phyloP scores from a whole-genome alignment of 1,284 basidiomycete genomes.

The Hemileia vastatrix region DNA sequence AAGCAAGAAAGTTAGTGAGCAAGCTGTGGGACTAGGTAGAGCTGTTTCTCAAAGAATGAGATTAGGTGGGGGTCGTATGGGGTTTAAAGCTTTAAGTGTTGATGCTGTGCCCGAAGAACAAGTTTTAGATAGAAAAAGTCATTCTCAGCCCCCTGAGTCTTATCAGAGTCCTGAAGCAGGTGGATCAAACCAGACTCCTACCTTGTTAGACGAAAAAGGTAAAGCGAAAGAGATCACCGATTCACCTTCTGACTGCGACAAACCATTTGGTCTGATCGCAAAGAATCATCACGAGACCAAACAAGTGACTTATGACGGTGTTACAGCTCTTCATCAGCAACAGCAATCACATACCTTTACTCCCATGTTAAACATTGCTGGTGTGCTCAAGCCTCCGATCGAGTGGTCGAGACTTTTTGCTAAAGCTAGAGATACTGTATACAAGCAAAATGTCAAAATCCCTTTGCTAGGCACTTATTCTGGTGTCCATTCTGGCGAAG shows the following conservation, averaged over 20 bases:
- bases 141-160: too few species aligned
- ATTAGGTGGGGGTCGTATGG: conserved; percentile 9
- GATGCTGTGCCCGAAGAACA: too few species aligned
- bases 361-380: conserved; percentile 11
- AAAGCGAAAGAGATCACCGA: too few species aligned
- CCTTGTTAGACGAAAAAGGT: too few species aligned
- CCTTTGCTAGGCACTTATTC: conserved; percentile 30
- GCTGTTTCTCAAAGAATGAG: conserved; percentile 21
- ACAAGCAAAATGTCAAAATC: conserved; percentile 24
- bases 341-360: background rate
- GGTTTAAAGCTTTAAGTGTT: conserved; percentile 11
- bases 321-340: too few species aligned
- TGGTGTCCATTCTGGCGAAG: conserved; percentile 30
- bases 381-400: conserved; percentile 12
- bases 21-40: conserved; percentile 15
- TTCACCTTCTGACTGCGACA: too few species aligned
- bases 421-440: conserved; percentile 14
- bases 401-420: conserved; percentile 17
- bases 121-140: too few species aligned
- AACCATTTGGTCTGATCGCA: too few species aligned
- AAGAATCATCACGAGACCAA: too few species aligned
- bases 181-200: too few species aligned
- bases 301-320: too few species aligned
- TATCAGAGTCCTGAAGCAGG: too few species aligned
- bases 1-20: conserved; percentile 13